Base-by-base conservation (phyloP, 257 asterid species). In the Capsicum baccatum region DNA sequence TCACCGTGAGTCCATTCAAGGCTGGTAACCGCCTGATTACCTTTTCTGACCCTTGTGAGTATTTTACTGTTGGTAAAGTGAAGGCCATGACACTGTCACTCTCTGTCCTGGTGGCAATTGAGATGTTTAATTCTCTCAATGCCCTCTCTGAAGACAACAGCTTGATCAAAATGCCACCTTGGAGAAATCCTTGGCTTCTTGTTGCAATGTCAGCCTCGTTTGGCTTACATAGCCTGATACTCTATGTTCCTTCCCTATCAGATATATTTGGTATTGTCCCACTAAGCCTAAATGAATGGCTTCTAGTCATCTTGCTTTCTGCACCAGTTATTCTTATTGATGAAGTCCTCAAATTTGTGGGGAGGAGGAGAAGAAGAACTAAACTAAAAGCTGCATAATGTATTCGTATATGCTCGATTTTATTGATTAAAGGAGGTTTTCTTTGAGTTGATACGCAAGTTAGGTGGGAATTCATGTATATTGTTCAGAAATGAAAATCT, bases 131-230 rank as follows among this genome's bases (percentile, higher is more conserved):
- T 80, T 93, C 99, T 21, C 90, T 95, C 8, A 95, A 95, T 81
- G 97, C 98, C 26, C 93, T 95, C 64, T 94, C 99, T 0, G 99
- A 95, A 80, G 98, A 95, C 89, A 94, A 91, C 85, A 95, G 99
- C 91, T 87, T 94, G 90, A 76, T 92, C 81, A 84, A 68, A 70
- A 94, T 95, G 98, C 98, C 99, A 50, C 99, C 99, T 2, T 95
- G 98, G 99, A 91, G 84, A 19, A 95, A 94, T 58, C 97, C 95
- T 11, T 95, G 97, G 97, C 97, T 95, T 56, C 93, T 95, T 17
- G 89, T 92, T 39, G 97, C 98, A 62, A 93, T 93, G 95, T 87
- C 93, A 1, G 39, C 91, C n/a, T 95, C 98, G 4, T 50, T 94
- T 11, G 90, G 91, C 39, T 85, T 93, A 19, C 98, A 93, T 84